Conservation (phyloP, 345 rosid species). For the Sapria himalayana region DNA sequence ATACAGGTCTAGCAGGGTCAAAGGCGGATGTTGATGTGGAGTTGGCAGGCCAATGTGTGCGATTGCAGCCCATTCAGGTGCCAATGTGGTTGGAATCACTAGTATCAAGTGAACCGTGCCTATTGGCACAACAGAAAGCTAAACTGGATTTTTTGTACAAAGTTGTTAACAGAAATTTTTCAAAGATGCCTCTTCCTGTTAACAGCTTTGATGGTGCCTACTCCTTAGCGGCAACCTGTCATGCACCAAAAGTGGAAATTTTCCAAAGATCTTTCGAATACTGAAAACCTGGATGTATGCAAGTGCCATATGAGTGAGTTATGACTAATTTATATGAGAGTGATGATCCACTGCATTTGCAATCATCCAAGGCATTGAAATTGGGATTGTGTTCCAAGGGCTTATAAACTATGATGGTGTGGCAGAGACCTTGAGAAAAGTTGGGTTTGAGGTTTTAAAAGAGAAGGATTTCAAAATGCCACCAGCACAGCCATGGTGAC, state of each 20-base stretch:
- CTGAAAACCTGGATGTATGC: conserved; percentile 64
- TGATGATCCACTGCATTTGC: conserved; percentile 35
- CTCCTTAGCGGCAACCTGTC: conserved; percentile 92
- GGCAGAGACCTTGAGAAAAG: conserved; percentile 36
- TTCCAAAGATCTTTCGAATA: conserved; percentile 72
- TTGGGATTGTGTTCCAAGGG: conserved; percentile 79
- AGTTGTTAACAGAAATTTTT: conserved; percentile 79
- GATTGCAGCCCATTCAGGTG: conserved; percentile 81
- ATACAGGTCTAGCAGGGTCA: no score
- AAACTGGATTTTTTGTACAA: conserved; percentile 57
- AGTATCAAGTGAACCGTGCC: conserved; percentile 84
- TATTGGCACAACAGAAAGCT: conserved; percentile 72
- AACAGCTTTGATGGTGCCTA: conserved; percentile 83
- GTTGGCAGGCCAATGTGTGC: conserved; percentile 99
- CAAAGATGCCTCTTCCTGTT: conserved; percentile 68
- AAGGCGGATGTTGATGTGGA: no score
- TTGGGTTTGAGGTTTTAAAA: conserved; percentile 65
- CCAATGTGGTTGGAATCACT: conserved; percentile 73
- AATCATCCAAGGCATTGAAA: conserved; percentile 71
- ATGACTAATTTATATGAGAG: conserved; percentile 45
- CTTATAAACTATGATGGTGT: conserved; percentile 38
- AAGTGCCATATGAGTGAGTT: conserved; percentile 84
- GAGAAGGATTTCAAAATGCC: conserved; percentile 74
- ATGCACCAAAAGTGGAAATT: conserved; percentile 80
- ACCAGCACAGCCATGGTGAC: conserved; percentile 84